phyloP scores from a whole-genome alignment of 2,329 filamentous ascomycete genomes.

The Arthrocladium fulminans region DNA sequence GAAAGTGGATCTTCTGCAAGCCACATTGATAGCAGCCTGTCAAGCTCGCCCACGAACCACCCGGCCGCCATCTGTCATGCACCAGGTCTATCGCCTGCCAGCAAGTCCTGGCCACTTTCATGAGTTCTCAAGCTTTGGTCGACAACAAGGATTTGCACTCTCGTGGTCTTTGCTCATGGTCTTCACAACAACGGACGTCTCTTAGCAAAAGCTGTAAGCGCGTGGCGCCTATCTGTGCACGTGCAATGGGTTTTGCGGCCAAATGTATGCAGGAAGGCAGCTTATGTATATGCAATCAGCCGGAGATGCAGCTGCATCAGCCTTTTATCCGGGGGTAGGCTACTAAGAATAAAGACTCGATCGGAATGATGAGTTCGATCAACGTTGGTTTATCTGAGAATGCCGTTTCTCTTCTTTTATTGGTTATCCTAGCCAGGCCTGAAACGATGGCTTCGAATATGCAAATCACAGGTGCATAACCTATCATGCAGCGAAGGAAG shows the following conservation, averaged over 20 bases:
- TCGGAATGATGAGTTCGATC: constrained; percentile 2
- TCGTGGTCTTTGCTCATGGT: not conserved
- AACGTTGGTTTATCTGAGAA: constrained; percentile 4
- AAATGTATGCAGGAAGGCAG: constrained; percentile 9
- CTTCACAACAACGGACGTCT: not conserved
- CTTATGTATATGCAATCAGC: constrained; percentile 11
- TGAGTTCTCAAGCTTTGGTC: not conserved
- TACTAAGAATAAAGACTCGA: constrained; percentile 1
- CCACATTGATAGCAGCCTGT: constrained; percentile 5
- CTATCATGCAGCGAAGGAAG: constrained; percentile 8
- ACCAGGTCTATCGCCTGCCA: not conserved
- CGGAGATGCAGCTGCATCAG: constrained; percentile 9
- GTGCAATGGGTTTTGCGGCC: constrained; percentile 5
- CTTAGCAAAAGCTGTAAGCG: not conserved
- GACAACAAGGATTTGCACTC: not conserved
- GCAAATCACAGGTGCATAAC: constrained; percentile 10
- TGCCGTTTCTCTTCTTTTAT: not conserved
- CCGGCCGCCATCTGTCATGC: not conserved
- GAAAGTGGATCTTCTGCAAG: constrained; percentile 7
- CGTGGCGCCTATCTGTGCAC: constrained; percentile 7
- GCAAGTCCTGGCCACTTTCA: not conserved
- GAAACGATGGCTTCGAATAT: constrained; percentile 9
- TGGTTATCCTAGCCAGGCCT: constrained; percentile 3
- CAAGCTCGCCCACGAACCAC: constrained; percentile 9
- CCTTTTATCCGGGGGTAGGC: too few relatives aligned